Evolutionary conservation across 2,329 filamentous ascomycete species (phyloP).

Genomic region (Paracoccidioides brasiliensis): DNA sequence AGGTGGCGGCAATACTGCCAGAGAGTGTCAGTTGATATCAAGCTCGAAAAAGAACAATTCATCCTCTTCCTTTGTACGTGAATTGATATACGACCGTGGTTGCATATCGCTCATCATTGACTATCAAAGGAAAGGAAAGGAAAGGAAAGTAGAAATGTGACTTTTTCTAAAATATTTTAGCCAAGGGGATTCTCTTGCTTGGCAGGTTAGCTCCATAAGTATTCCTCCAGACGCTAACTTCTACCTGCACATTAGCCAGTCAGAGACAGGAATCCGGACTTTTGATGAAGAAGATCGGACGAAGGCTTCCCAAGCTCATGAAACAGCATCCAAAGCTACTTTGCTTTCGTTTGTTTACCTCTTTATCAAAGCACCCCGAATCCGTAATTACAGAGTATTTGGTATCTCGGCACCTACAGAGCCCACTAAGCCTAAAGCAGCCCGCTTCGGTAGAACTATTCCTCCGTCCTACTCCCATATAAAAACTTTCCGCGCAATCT

Average conservation of each 20-base stretch:
- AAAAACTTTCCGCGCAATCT: neutral
- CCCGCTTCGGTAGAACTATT: neutral
- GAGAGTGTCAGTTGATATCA: conserved; percentile 1
- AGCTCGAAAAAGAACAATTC: neutral
- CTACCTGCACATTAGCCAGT: too few species aligned
- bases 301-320: too few species aligned
- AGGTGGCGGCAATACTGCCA: neutral
- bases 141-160: conserved; percentile 16
- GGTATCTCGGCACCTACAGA: neutral
- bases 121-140: conserved; percentile 17
- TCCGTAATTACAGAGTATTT: too few species aligned
- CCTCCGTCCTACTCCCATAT: neutral
- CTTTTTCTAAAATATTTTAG: neutral
- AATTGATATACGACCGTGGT: neutral
- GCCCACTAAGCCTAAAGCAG: conserved; percentile 7
- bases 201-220: neutral
- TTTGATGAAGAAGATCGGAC: too few species aligned
- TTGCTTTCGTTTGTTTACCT: too few species aligned
- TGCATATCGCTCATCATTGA: neutral
- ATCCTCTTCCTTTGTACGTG: conserved; percentile 10
- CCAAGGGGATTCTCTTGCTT: conserved; percentile 1
- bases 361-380: too few species aligned
- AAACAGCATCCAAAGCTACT: too few species aligned
- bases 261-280: too few species aligned
- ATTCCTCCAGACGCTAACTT: too few species aligned